phyloP scores from a whole-genome alignment of 176 grass and related monocot species.

The Oryza glumipatula region DNA sequence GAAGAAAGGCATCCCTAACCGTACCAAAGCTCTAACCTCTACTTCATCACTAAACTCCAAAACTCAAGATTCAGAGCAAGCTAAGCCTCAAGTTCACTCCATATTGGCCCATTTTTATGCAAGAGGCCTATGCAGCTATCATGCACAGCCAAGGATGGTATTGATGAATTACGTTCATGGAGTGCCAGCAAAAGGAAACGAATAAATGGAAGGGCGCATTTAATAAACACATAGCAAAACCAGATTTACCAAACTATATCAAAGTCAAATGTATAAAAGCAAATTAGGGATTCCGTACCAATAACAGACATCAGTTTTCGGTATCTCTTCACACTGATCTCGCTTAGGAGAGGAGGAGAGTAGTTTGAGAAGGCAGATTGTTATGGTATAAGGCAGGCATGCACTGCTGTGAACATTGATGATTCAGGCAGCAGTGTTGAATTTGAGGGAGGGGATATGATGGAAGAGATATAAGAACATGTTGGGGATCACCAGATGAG shows the following conservation, averaged over 20 bases:
- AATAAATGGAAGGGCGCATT: not conserved
- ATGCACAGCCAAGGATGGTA: not conserved
- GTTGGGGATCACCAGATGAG: not conserved
- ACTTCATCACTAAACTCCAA: slow-evolving; percentile 3
- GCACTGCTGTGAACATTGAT: not conserved
- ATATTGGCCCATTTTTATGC: not conserved
- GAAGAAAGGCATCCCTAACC: not conserved
- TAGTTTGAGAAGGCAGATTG: not conserved
- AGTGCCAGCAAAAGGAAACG: not conserved
- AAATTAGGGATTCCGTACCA: not conserved
- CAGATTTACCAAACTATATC: not conserved
- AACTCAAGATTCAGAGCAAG: not conserved
- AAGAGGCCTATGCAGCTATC: not conserved
- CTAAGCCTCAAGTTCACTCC: not conserved
- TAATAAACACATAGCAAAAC: not conserved
- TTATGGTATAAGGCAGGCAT: not conserved
- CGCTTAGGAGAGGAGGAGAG: not conserved
- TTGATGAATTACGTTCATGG: not conserved
- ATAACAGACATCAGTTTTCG: not conserved
- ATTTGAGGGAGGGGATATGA: not conserved
- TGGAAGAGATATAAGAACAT: not conserved
- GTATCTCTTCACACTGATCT: not conserved
- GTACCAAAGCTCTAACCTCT: not conserved
- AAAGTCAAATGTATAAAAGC: not conserved
- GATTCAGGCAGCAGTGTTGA: not conserved